Percentiles rank a stretch among this genome's conserved stretches.
These are phyloP conservation scores for Neopestalotiopsis clavispora DNA, from an alignment of 2,329 filamentous ascomycete genomes.

Conservation along the genomic window DNA sequence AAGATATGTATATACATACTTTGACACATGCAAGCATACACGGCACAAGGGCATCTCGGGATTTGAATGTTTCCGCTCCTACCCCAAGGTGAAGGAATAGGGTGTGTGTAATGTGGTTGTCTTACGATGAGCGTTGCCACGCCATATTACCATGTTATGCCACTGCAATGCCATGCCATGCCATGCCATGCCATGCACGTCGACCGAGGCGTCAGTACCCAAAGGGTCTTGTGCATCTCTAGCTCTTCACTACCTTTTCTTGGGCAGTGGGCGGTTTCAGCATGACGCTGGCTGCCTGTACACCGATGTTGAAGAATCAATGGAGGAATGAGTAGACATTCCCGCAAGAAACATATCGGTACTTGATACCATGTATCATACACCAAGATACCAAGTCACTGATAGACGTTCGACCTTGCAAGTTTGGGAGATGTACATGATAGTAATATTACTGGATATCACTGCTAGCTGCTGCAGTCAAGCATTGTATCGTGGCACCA, in stretches of 20 bases:
- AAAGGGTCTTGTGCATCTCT: background rate
- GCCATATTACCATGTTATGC: background rate
- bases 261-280: no score
- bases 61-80: background rate
- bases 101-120: background rate
- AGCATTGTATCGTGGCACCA: no score
- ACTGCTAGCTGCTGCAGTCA: no score
- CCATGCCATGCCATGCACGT: slow-evolving; percentile 15
- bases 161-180: background rate
- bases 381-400: no score
- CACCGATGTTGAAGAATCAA: no score
- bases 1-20: background rate
- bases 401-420: no score
- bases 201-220: slow-evolving; percentile 15
- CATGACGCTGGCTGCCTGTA: no score
- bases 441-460: background rate
- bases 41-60: slow-evolving; percentile 1
- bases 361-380: no score
- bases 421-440: background rate
- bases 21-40: background rate
- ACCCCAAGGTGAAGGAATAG: no score
- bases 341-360: no score
- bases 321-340: no score
- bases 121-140: background rate
- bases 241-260: background rate